Evolutionary conservation across 805 yeast species (phyloP), one percentile per base, ranked within the genome.

Genomic region (Hanseniaspora lindneri): DNA sequence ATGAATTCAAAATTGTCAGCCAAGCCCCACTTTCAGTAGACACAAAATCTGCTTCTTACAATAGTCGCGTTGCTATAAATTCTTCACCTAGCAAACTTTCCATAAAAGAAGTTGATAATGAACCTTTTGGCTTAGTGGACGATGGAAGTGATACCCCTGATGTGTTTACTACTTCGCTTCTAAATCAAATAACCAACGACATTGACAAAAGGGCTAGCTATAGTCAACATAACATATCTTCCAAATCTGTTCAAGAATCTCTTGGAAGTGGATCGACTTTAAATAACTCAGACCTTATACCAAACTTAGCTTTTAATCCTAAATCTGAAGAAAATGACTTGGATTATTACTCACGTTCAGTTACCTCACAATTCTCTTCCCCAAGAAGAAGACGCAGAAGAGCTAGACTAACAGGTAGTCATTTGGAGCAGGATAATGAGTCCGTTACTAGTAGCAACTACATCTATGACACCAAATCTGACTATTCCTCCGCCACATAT

Each of bases 301-400:
- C 50, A 17, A 33, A 23, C 19, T 10, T 43, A 21, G n/a, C 28
- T 16, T 40, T 32, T 30, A 13, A 35, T 8, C n/a, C 39, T 10
- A 23, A 41, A 14, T 23, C 17, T 34, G 39, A 23, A n/a, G 20
- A 30, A 37, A 41, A 37, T n/a, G 30, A 34, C 39, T 51, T 62
- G 1, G 58, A 63, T 1, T 64, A 64, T 39, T 64, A 63, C 47
- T 63, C 67, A 1, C 65, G 65, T 9, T 52, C 62, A 4, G 56
- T 62, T 3, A 55, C 64, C 7, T 53, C 54, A 21, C 56, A 59
- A 27, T 42, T 61, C 14, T 55, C 63, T 1, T 54, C 56, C 33
- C 56, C 58, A 50, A 58, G 66, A 42, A 49, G 51, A 39, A 29
- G 43, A 30, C 44, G 51, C 24, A 43, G 48, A 48, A 19, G 51